Base-by-base conservation (phyloP, 176 grass and related monocot genomes). In the Triticum urartu region DNA sequence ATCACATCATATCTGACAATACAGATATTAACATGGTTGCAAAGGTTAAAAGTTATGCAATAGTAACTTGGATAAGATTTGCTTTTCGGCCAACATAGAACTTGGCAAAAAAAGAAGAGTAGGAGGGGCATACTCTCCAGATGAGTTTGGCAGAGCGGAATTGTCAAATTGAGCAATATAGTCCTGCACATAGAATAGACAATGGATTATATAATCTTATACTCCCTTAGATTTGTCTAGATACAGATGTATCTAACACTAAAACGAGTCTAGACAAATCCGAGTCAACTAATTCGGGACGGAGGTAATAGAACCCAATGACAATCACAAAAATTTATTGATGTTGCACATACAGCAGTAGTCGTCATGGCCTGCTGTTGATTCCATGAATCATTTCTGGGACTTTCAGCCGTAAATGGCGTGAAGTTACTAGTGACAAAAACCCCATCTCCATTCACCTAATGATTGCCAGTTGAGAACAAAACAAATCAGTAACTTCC, bases 371-470 rank as follows among this genome's bases (percentile, higher is more conserved):
- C 92, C 71, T 94, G 92, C 26, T 96, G 97, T 81, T 99, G 89
- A 82, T 99, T 97, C 94, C 94, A 99, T 20, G 90, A 98, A 59
- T 97, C 97, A 82, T 87, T 95, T 82, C 83, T 90, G 61, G 85
- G 87, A 36, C 83, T 90, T 79, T 99, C 92, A 75, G 90, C 89
- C 66, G 87, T 96, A 86, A 99, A 99, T 89, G 87, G 87, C 1
- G 85, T 93, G 83, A 99, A 99, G 86, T 94, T 96, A 39, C 97
- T 90, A 75, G 94, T 97, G 86, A 99, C 62, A 72, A 99, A 99
- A 88, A 90, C 90, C 21, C 94, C 95, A 91, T 99, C 92, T 52
- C 97, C 97, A 80, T 99, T 99, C 65, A 97, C 97, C 94, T 99
- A 84, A 84, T 79, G 15, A 58, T 90, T 35, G 65, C 62, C 28